Evolutionary conservation across 225 moss, liverwort and hornwort species (phyloP).

Genomic region (Bryoerythrophyllum caledonicum): DNA sequence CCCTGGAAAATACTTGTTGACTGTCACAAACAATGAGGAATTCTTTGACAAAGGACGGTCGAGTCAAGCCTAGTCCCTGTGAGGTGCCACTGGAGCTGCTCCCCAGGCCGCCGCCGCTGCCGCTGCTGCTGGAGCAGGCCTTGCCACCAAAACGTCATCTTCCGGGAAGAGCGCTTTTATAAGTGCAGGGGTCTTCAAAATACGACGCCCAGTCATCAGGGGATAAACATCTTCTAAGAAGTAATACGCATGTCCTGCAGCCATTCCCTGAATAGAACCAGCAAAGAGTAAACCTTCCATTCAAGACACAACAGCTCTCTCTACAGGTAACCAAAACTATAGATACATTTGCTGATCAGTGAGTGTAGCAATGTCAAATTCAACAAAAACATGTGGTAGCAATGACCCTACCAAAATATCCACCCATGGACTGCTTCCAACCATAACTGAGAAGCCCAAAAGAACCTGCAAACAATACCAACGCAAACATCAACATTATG

Average conservation of each 20-base stretch:
- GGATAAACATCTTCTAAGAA: conserved; percentile 98
- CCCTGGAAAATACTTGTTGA: conserved; percentile 22
- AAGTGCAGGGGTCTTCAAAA: conserved; percentile 84
- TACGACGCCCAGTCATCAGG: conserved; percentile 89
- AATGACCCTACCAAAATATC: conserved; percentile 78
- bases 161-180: conserved; percentile 91
- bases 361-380: not conserved
- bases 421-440: conserved; percentile 99
- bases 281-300: not conserved
- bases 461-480: conserved; percentile 65
- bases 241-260: conserved; percentile 92
- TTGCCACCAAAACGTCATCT: conserved; percentile 74
- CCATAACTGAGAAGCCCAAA: conserved; percentile 94
- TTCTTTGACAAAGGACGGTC: conserved; percentile 11
- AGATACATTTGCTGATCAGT: not conserved
- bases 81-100: conserved; percentile 48
- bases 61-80: conserved; percentile 35
- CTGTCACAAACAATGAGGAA: conserved; percentile 32
- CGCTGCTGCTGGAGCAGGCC: conserved; percentile 36
- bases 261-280: conserved; percentile 76
- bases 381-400: not conserved
- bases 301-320: not conserved
- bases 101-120: conserved; percentile 36
- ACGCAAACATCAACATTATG: conserved; percentile 5
- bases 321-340: not conserved